These are phyloP conservation scores for Daldinia bambusicola DNA, from an alignment of 495 filamentous ascomycete species.

Conservation along the genomic window DNA sequence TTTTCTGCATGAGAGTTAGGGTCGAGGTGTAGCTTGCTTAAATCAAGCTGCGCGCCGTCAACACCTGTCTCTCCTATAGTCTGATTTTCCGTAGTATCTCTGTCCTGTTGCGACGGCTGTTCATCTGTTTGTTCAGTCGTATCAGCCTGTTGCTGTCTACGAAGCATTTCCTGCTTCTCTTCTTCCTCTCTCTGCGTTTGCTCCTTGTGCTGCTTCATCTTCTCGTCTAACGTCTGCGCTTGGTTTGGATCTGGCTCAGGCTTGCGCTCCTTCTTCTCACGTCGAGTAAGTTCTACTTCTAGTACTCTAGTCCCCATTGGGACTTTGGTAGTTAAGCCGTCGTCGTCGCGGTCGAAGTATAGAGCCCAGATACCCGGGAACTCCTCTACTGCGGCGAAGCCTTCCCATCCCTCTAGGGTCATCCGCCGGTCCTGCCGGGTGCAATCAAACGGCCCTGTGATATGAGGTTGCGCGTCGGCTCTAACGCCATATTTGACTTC, in stretches of 20 bases:
- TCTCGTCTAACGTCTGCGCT: constrained; percentile 45
- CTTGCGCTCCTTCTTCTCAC: constrained; percentile 53
- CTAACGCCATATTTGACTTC: constrained; percentile 66
- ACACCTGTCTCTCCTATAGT: constrained; percentile 1
- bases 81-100: constrained; percentile 11
- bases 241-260: constrained; percentile 42
- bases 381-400: constrained; percentile 57
- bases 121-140: constrained; percentile 3
- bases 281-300: constrained; percentile 53
- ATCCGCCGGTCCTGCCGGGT: constrained; percentile 65
- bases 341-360: constrained; percentile 59
- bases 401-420: constrained; percentile 62
- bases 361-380: constrained; percentile 54
- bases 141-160: constrained; percentile 21
- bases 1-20: constrained; percentile 7
- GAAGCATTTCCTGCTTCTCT: constrained; percentile 36
- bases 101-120: constrained; percentile 1
- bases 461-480: constrained; percentile 58
- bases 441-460: constrained; percentile 67
- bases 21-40: constrained; percentile 37
- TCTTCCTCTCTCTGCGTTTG: constrained; percentile 40
- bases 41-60: constrained; percentile 11
- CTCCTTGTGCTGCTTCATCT: constrained; percentile 47
- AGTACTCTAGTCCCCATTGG: constrained; percentile 48
- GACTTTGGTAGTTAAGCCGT: constrained; percentile 53